Percentiles rank a stretch among this genome's conserved stretches.
Conservation (phyloP, 352 stramenopile genomes). For the Pythium monospermum region DNA sequence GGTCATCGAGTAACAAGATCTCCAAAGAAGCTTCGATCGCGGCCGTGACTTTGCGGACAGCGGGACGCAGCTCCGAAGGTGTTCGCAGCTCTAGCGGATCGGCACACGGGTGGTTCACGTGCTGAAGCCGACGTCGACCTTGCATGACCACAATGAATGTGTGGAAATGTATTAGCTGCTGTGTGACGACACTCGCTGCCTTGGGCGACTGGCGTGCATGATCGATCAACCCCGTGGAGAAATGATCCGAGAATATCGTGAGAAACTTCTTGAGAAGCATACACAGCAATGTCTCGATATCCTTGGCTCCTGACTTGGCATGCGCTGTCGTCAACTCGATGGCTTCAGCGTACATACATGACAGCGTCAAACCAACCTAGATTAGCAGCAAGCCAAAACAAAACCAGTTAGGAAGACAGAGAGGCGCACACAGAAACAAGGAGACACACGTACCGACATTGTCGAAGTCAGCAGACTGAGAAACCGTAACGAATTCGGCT, state of each 20-base stretch:
- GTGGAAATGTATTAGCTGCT: slow-evolving; percentile 38
- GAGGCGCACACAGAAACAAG: too few species aligned
- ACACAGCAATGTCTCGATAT: neutral
- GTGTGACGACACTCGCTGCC: slow-evolving; percentile 23
- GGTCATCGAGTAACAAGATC: slow-evolving; percentile 14
- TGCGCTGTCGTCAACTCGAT: slow-evolving; percentile 2
- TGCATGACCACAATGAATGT: slow-evolving; percentile 68
- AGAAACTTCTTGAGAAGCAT: slow-evolving; percentile 32
- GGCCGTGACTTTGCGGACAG: slow-evolving; percentile 50
- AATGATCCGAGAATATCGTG: slow-evolving; percentile 37
- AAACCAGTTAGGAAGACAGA: too few species aligned
- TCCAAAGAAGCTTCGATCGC: slow-evolving; percentile 30
- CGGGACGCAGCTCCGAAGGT: slow-evolving; percentile 46
- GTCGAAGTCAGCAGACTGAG: slow-evolving; percentile 15
- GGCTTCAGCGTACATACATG: slow-evolving; percentile 10
- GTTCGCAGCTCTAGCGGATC: slow-evolving; percentile 54
- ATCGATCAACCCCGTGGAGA: slow-evolving; percentile 38
- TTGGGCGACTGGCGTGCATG: slow-evolving; percentile 32
- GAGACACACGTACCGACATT: slow-evolving; percentile 36
- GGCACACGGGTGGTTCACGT: slow-evolving; percentile 47
- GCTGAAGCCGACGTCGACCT: slow-evolving; percentile 28
- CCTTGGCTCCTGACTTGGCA: neutral
- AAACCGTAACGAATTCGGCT: slow-evolving; percentile 18
- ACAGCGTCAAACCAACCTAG: slow-evolving; percentile 17
- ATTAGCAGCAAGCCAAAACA: neutral